Base-by-base conservation (phyloP, 805 yeast genomes). In the Sungouiella thailandica region DNA sequence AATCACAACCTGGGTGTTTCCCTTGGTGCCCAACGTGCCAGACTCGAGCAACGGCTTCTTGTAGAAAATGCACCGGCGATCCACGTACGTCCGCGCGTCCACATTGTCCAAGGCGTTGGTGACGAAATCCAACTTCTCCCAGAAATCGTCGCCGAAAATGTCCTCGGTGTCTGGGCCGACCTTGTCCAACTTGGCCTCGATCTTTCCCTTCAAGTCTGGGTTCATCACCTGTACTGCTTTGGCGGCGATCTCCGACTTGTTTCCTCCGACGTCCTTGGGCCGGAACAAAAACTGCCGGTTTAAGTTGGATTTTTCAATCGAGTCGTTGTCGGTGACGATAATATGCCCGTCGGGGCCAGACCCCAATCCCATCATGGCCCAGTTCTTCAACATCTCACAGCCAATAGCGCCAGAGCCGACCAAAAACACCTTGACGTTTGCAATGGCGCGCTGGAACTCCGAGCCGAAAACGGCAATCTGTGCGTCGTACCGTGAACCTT, bases 371-470 rank as follows among this genome's bases (percentile, higher is more conserved):
- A 89, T 73, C 74, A 93, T 74, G 4, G 98, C 96, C 97, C 97
- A 93, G 55, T 87, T 89, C 64, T 93, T 93, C 52, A 93, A 71
- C 89, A 93, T 90, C 65, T 93, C 98, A 68, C 98, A 93, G 25
- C 98, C 98, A 68, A 93, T 93, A 13, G 98, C 98, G 57, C 98
- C 98, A 2, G 97, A 73, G 28, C 98, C 98, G 25, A 93, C 98
- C 46, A 93, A 68, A 60, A 93, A 90, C 3, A 89, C 87, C 52
- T 78, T 82, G 43, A 83, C 65, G 58, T 89, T 86, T 24, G 85
- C 76, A 37, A 93, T 64, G 28, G 65, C 66, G 51, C 82, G 77
- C 55, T 87, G 90, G 62, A 76, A 86, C 27, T 76, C 76, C 31
- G 74, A 55, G 39, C 98, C 98, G 49, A 88, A 88, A 1, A 90